A percentile compares a stretch with the other conserved stretches of the same genome.
Evolutionary conservation across 192 early-diverging fungal genomes (phyloP).

Genomic region (Backusella sp.): DNA sequence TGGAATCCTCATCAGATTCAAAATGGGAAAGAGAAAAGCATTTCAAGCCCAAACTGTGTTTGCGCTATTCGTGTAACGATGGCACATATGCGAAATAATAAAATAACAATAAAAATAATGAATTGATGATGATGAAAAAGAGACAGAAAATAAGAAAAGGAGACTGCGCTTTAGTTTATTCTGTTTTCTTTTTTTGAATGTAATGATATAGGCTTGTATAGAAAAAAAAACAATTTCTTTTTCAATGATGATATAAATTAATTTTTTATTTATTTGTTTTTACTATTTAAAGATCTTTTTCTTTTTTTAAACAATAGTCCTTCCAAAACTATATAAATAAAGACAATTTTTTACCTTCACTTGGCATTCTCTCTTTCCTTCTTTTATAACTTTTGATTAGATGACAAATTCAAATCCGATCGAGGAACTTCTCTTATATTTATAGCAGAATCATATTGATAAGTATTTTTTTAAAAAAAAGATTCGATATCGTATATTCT

Average conservation of each 20-base stretch:
- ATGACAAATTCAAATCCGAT: background rate
- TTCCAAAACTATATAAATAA: background rate
- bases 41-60: background rate
- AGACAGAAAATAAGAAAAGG: background rate
- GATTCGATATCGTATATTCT: background rate
- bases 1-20: background rate
- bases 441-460: background rate
- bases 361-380: background rate
- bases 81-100: background rate
- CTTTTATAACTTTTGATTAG: background rate
- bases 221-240: too few relatives aligned
- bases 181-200: background rate
- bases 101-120: background rate
- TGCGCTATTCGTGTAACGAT: background rate
- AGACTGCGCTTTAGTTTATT: background rate
- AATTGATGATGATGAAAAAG: background rate
- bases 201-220: background rate
- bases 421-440: background rate
- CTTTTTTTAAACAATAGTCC: background rate
- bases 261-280: background rate
- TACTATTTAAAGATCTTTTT: background rate
- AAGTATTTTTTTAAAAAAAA: background rate
- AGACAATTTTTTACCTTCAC: background rate
- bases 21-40: background rate
- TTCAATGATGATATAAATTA: background rate